These are phyloP conservation scores for Urostyla sp. DNA, from an alignment of 73 alveolate genomes.

Conservation along the genomic window DNA sequence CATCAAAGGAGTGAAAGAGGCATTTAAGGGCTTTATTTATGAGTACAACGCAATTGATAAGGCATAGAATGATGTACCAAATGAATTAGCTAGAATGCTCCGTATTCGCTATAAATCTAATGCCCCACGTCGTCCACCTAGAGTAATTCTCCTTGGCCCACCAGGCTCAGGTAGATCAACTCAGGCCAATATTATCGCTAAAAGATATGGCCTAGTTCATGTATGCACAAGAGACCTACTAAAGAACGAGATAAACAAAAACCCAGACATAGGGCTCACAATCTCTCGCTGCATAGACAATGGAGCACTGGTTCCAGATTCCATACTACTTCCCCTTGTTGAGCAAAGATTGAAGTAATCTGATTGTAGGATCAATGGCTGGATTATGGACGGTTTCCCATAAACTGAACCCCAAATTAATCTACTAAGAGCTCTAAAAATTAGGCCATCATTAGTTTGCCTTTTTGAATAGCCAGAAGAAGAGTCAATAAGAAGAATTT, in stretches of 20 bases:
- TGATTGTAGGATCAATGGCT: constrained; percentile 94
- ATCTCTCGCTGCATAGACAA: constrained; percentile 71
- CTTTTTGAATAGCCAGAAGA: constrained; percentile 80
- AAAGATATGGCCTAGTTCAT: constrained; percentile 85
- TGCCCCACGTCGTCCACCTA: constrained; percentile 95
- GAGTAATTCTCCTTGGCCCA: constrained; percentile 94
- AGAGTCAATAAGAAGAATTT: constrained; percentile 64
- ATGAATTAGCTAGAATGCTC: constrained; percentile 63
- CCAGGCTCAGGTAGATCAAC: constrained; percentile 96
- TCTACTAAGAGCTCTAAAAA: constrained; percentile 77
- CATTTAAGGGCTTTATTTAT: constrained; percentile 78
- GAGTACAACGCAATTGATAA: constrained; percentile 78
- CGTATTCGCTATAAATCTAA: constrained; percentile 71
- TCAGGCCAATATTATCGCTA: constrained; percentile 80
- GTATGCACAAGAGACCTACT: constrained; percentile 80
- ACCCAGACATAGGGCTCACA: constrained; percentile 78
- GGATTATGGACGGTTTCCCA: constrained; percentile 95
- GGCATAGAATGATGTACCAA: constrained; percentile 71
- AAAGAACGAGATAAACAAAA: constrained; percentile 79
- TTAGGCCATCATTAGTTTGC: constrained; percentile 81
- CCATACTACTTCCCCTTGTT: constrained; percentile 77
- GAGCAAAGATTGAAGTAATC: constrained; percentile 80
- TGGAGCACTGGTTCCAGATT: constrained; percentile 90
- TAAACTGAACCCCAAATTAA: constrained; percentile 81
- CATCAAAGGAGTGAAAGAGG: constrained; percentile 85